Evolutionary conservation across 306 rosid species (phyloP), one percentile per base, ranked within the genome.

Genomic region (Amphicarpaea edgeworthii): DNA sequence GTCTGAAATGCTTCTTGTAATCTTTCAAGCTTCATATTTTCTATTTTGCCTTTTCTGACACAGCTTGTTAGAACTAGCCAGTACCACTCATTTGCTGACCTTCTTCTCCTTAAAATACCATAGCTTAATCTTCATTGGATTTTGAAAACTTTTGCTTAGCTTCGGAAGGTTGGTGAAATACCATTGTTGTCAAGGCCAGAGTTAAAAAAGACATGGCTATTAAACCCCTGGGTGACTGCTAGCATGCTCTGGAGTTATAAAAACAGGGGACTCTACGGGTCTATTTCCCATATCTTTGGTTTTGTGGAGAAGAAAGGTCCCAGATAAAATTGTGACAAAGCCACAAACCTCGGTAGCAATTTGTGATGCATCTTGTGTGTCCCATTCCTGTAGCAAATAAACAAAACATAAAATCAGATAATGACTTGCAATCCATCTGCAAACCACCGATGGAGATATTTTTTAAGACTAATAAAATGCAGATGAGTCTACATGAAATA

Each of bases 221-320:
- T 40, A 21, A 3, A 69, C 14, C 6, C 30, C 32, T 75, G 67
- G 23, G 69, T 14, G 17, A 73, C n/a, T 19, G 2, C 5, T 26
- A n/a, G 17, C 11, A 21, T 9, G 75, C 7, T 58, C 71, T 34
- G 86, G 84, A 41, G 83, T 71, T 21, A 67, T 28, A 34, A 68
- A 65, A 9, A 75, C 62, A 2, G 88, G 85, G 8, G 85, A n/a
- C 19, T 87, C 83, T 2, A 38, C 0, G 0, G 91, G 81, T 50
- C n/a, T 66, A 32, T 68, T 79, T 41, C 94, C 98, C 98, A 94
- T 88, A 38, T 94, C 96, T 82, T 91, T 86, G 47, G 98, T 94
- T 84, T 86, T 90, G 84, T 92, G 98, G 46, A 94, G 98, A 66
- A 94, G 96, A 84, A 94, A 94, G 4, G 98, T 92, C 57, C 98